phyloP scores from a whole-genome alignment of 257 asterid species.

The Nicotiana tabacum region DNA sequence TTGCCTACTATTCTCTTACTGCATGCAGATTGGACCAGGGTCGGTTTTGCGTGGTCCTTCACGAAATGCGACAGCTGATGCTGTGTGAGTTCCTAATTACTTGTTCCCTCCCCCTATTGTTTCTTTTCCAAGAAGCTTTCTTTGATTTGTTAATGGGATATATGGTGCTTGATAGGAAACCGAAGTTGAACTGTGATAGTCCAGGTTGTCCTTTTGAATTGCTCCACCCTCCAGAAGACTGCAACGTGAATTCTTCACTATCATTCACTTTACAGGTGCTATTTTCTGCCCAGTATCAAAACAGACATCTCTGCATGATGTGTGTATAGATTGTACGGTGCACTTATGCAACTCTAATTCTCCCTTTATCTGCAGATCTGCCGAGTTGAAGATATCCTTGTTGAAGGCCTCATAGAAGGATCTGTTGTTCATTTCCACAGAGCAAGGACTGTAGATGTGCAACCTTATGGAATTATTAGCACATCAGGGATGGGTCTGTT shows the following conservation, averaged over 20 bases:
- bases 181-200: slow-evolving; percentile 67
- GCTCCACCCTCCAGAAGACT: slow-evolving; percentile 97
- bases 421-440: slow-evolving; percentile 98
- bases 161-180: slow-evolving; percentile 49
- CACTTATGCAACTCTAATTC: not conserved
- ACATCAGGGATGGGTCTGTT: slow-evolving; percentile 91
- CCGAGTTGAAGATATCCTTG: slow-evolving; percentile 95
- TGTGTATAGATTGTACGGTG: not conserved
- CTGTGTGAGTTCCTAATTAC: slow-evolving; percentile 57
- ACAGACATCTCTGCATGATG: not conserved
- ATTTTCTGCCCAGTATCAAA: slow-evolving; percentile 7
- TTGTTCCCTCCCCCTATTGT: not conserved
- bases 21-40: slow-evolving; percentile 87
- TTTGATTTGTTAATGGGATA: slow-evolving; percentile 1
- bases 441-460: slow-evolving; percentile 75
- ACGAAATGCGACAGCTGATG: slow-evolving; percentile 62
- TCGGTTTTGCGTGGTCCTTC: slow-evolving; percentile 89
- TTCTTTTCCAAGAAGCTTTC: not conserved
- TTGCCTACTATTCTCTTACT: slow-evolving; percentile 20
- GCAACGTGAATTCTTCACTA: slow-evolving; percentile 96
- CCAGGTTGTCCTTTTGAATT: slow-evolving; percentile 81
- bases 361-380: slow-evolving; percentile 56
- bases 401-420: slow-evolving; percentile 90
- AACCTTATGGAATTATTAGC: slow-evolving; percentile 75
- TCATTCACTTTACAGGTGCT: slow-evolving; percentile 93